Evolutionary conservation across 2,329 filamentous ascomycete species (phyloP).

Genomic region (Calonectria hawksworthii): DNA sequence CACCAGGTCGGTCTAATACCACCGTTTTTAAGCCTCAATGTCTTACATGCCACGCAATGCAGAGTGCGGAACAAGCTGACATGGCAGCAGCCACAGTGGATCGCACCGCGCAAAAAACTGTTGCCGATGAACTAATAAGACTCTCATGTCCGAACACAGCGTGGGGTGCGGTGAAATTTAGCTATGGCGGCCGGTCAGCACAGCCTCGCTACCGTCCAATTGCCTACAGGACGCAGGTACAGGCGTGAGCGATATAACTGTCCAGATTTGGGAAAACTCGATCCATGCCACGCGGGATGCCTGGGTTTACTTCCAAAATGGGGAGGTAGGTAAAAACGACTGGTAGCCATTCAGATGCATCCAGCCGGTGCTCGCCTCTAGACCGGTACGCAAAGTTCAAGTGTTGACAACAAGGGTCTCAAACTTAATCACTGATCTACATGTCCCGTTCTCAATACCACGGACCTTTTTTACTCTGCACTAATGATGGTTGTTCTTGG

Average conservation of each 20-base stretch:
- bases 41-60: background rate
- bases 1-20: background rate
- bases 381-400: background rate
- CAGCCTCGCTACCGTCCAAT: background rate
- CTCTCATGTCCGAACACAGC: background rate
- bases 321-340: background rate
- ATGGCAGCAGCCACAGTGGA: background rate
- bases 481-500: background rate
- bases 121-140: background rate
- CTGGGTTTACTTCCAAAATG: background rate
- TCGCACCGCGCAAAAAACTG: background rate
- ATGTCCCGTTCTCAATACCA: background rate
- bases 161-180: constrained; percentile 8
- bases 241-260: background rate
- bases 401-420: background rate
- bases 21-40: background rate
- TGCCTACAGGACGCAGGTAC: background rate
- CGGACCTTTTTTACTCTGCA: background rate
- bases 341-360: background rate
- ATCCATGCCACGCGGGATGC: constrained; percentile 1
- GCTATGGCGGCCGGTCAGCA: background rate
- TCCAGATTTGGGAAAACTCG: background rate
- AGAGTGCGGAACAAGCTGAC: background rate
- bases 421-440: background rate
- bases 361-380: background rate